A percentile compares a stretch with the other conserved stretches of the same genome.
Evolutionary conservation across 2,329 filamentous ascomycete species (phyloP).

Genomic region (Aspergillus fructus): DNA sequence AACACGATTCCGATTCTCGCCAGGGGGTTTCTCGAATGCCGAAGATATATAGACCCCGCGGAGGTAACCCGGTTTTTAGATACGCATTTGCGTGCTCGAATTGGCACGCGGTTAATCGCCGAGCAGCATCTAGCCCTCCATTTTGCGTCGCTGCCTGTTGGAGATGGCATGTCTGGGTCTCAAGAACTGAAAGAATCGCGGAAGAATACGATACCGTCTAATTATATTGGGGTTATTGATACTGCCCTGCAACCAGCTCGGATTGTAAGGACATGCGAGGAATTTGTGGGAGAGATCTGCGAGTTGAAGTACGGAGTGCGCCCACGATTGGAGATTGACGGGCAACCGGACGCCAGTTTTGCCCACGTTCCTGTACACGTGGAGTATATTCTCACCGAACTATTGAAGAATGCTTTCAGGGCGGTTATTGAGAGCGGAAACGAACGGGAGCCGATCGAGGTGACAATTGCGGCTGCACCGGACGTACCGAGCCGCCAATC

Average conservation of each 20-base stretch:
- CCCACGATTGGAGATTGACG: constrained; percentile 76
- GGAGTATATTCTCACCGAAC: constrained; percentile 94
- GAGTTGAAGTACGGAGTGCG: constrained; percentile 92
- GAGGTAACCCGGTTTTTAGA: constrained; percentile 93
- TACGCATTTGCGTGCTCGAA: constrained; percentile 87
- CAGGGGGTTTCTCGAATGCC: constrained; percentile 86
- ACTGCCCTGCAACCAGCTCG: constrained; percentile 79
- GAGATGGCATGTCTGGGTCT: constrained; percentile 45
- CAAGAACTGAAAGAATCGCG: constrained; percentile 10
- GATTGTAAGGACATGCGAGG: constrained; percentile 80
- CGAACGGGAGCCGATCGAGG: constrained; percentile 77
- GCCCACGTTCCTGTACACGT: constrained; percentile 94
- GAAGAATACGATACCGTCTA: constrained; percentile 39
- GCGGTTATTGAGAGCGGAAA: constrained; percentile 84
- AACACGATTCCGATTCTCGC: constrained; percentile 94
- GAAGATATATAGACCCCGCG: constrained; percentile 77
- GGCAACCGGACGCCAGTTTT: constrained; percentile 82
- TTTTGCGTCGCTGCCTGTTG: constrained; percentile 69
- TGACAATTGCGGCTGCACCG: constrained; percentile 79
- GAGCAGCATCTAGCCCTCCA: constrained; percentile 97
- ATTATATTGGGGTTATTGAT: constrained; percentile 94
- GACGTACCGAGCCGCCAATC: constrained; percentile 43
- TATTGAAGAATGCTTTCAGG: constrained; percentile 95
- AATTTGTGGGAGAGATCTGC: constrained; percentile 92
- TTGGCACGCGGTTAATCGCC: constrained; percentile 89